Conservation (phyloP, 495 filamentous ascomycete genomes). For the Bathelium albidoporum region DNA sequence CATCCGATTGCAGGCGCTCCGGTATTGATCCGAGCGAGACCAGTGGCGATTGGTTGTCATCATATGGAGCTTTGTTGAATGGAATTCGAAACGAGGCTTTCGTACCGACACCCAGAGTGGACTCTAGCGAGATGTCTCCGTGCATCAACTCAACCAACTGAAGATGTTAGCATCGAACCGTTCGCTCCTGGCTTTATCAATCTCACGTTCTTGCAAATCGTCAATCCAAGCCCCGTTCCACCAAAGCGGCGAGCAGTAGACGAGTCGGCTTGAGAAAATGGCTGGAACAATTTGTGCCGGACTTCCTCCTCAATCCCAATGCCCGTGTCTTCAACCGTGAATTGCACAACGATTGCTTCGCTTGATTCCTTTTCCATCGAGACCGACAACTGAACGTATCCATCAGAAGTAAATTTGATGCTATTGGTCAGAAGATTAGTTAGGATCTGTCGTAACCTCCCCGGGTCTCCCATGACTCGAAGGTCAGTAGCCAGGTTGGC, state of each 20-base stretch:
- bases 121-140: constrained; percentile 57
- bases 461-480: constrained; percentile 61
- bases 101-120: constrained; percentile 49
- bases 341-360: constrained; percentile 38
- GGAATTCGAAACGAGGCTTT: constrained; percentile 57
- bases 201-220: constrained; percentile 59
- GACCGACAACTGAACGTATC: constrained; percentile 45
- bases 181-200: not conserved
- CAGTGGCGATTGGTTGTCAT: constrained; percentile 29
- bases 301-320: constrained; percentile 77
- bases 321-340: constrained; percentile 66
- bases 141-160: constrained; percentile 71
- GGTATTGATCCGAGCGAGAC: constrained; percentile 46
- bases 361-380: constrained; percentile 26
- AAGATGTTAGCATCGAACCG: not conserved
- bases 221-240: constrained; percentile 71
- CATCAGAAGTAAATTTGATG: constrained; percentile 75
- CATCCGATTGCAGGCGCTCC: constrained; percentile 51
- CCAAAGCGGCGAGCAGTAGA: constrained; percentile 67
- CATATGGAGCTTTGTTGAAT: constrained; percentile 46
- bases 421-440: constrained; percentile 82
- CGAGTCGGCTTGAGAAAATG: constrained; percentile 77
- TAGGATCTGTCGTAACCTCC: constrained; percentile 69
- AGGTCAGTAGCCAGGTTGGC: constrained; percentile 21
- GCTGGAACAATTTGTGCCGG: constrained; percentile 63